These are phyloP conservation scores for Crithidia thermophila DNA, from an alignment of 208 protist species.

Conservation along the genomic window DNA sequence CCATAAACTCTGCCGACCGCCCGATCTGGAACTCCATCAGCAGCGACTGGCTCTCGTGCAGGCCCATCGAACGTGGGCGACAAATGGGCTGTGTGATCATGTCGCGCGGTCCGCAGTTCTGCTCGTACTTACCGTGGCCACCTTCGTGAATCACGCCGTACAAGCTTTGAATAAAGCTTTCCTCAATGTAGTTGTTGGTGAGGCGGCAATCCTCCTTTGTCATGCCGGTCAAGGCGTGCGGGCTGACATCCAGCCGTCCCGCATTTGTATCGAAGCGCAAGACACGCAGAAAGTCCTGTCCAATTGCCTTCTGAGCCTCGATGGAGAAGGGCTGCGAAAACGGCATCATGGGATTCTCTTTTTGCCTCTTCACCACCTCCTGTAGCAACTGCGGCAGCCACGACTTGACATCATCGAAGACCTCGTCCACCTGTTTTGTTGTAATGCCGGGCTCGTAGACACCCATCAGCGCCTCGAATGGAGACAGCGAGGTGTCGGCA, in stretches of 20 bases:
- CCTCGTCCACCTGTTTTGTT: slow-evolving; percentile 47
- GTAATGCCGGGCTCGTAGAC: slow-evolving; percentile 83
- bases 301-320: slow-evolving; percentile 61
- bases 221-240: slow-evolving; percentile 89
- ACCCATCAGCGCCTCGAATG: slow-evolving; percentile 81
- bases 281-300: slow-evolving; percentile 51
- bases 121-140: slow-evolving; percentile 90
- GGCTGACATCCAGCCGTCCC: slow-evolving; percentile 83
- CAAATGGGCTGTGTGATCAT: slow-evolving; percentile 69
- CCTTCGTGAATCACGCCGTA: slow-evolving; percentile 85
- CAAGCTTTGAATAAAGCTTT: slow-evolving; percentile 54
- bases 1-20: slow-evolving; percentile 55
- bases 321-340: slow-evolving; percentile 48
- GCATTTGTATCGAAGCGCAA: slow-evolving; percentile 84
- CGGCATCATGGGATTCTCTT: slow-evolving; percentile 16
- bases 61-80: slow-evolving; percentile 53
- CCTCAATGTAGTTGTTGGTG: slow-evolving; percentile 77
- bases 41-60: slow-evolving; percentile 91
- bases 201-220: slow-evolving; percentile 82
- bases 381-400: slow-evolving; percentile 78
- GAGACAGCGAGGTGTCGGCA: slow-evolving; percentile 32
- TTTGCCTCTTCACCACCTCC: slow-evolving; percentile 57
- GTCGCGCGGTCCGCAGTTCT: slow-evolving; percentile 65
- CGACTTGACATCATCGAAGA: slow-evolving; percentile 74
- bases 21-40: slow-evolving; percentile 80